phyloP scores from a whole-genome alignment of 2,329 filamentous ascomycete species.

The Penicillium thymicola region DNA sequence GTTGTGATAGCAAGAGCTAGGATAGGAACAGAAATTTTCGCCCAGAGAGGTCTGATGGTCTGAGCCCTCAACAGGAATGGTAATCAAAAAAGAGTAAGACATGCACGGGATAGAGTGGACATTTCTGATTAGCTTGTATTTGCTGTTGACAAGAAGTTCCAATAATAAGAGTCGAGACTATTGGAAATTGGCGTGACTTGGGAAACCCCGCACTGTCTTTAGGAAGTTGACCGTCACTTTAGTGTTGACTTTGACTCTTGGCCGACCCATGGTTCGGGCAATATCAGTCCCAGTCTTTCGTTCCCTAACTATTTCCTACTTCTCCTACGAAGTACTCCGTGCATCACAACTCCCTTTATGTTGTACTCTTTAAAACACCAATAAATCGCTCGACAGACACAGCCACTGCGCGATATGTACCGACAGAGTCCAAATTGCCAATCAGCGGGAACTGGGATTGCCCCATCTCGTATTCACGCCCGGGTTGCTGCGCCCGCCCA shows the following conservation, averaged over 20 bases:
- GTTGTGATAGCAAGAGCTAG: background rate
- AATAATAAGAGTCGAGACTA: background rate
- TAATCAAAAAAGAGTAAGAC: background rate
- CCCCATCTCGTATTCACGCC: conserved; percentile 19
- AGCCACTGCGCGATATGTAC: conserved; percentile 11
- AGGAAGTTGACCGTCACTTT: background rate
- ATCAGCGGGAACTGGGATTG: conserved; percentile 5
- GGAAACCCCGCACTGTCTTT: background rate
- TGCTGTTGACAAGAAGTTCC: background rate
- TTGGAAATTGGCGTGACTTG: background rate
- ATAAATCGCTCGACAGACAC: conserved; percentile 1
- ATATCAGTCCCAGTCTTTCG: background rate
- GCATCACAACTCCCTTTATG: background rate
- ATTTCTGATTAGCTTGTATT: conserved; percentile 7
- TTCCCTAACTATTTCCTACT: background rate
- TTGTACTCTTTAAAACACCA: background rate
- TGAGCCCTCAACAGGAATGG: conserved; percentile 1
- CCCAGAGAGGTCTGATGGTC: background rate
- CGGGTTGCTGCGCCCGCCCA: conserved; percentile 6
- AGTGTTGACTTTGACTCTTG: background rate
- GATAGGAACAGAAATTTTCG: background rate
- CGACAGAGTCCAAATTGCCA: conserved; percentile 5
- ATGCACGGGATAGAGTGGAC: conserved; percentile 2
- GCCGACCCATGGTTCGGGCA: background rate
- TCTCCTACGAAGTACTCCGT: background rate